Percentiles rank a stretch among this genome's conserved stretches.
These are phyloP conservation scores for Nidula niveotomentosa DNA, from an alignment of 1,284 basidiomycete genomes.

Conservation along the genomic window DNA sequence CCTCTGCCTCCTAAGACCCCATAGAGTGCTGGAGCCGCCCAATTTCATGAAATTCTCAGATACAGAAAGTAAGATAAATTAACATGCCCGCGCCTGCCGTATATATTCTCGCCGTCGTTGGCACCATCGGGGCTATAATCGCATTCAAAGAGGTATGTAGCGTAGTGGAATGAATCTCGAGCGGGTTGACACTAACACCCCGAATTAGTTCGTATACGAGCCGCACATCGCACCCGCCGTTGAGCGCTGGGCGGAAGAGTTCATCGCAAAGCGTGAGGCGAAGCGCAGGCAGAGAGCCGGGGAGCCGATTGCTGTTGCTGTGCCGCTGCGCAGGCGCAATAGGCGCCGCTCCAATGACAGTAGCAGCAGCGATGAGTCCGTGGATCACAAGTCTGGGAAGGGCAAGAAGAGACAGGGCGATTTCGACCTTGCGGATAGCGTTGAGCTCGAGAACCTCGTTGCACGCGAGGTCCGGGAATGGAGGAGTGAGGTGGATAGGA, in stretches of 20 bases:
- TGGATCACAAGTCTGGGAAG: conserved; percentile 8
- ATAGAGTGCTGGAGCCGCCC: too few species aligned
- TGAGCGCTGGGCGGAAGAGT: conserved; percentile 50
- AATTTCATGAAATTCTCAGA: too few species aligned
- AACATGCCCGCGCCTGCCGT: conserved; percentile 34
- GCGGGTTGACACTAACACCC: neutral
- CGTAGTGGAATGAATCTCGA: conserved; percentile 10
- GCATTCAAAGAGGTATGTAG: conserved; percentile 42
- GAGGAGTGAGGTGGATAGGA: conserved; percentile 37
- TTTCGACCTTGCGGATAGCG: conserved; percentile 9
- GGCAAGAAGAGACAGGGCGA: conserved; percentile 1
- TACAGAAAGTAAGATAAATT: too few species aligned
- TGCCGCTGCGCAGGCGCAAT: conserved; percentile 2
- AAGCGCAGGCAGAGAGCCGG: conserved; percentile 20
- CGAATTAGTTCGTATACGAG: conserved; percentile 57
- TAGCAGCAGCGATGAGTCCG: conserved; percentile 11
- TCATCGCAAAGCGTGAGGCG: conserved; percentile 36
- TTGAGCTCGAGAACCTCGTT: conserved; percentile 53
- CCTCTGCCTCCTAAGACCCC: too few species aligned
- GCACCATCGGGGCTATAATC: conserved; percentile 34
- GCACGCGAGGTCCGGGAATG: conserved; percentile 54
- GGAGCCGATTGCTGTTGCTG: conserved; percentile 20
- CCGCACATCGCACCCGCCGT: conserved; percentile 58
- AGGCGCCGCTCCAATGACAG: conserved; percentile 8
- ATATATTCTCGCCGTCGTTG: conserved; percentile 37